phyloP scores from a whole-genome alignment of 2,329 filamentous ascomycete species.

The Arthroderma uncinatum region DNA sequence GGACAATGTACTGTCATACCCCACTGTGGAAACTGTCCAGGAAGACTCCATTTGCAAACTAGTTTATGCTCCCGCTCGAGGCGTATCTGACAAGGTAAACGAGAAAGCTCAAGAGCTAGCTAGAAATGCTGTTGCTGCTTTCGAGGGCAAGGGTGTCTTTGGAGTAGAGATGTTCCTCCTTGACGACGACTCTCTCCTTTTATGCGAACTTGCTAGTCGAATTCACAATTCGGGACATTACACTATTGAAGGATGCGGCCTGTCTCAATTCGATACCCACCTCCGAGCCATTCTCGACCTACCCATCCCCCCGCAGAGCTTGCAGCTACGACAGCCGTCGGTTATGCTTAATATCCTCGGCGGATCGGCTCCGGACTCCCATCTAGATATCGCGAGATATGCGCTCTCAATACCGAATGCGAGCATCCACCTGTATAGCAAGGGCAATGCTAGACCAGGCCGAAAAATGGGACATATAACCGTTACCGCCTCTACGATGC shows the following conservation, averaged over 20 bases:
- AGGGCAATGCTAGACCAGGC: conserved; percentile 67
- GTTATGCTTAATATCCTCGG: conserved; percentile 48
- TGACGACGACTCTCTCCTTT: conserved; percentile 56
- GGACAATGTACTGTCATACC: conserved; percentile 63
- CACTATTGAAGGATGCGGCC: conserved; percentile 80
- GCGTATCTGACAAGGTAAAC: conserved; percentile 50
- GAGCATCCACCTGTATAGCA: conserved; percentile 80
- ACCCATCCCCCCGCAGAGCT: conserved; percentile 45
- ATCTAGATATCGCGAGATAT: conserved; percentile 49
- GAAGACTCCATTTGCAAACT: conserved; percentile 93
- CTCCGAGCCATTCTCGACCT: conserved; percentile 68
- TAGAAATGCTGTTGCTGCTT: conserved; percentile 62
- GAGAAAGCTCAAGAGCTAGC: conserved; percentile 64
- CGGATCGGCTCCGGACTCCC: conserved; percentile 47
- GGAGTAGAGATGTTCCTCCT: conserved; percentile 94
- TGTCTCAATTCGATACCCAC: conserved; percentile 88
- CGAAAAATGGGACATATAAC: conserved; percentile 96
- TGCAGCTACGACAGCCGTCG: conserved; percentile 37
- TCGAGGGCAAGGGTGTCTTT: conserved; percentile 85
- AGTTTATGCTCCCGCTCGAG: conserved; percentile 72
- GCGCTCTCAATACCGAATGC: conserved; percentile 50
- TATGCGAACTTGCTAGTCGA: conserved; percentile 79
- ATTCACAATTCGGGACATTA: conserved; percentile 90
- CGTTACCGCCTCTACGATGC: conserved; percentile 57
- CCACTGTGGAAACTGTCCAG: conserved; percentile 86